A percentile compares a stretch with the other conserved stretches of the same genome.
Evolutionary conservation across 2,329 filamentous ascomycete genomes (phyloP).

Genomic region (Aspergillus pseudoglaucus): DNA sequence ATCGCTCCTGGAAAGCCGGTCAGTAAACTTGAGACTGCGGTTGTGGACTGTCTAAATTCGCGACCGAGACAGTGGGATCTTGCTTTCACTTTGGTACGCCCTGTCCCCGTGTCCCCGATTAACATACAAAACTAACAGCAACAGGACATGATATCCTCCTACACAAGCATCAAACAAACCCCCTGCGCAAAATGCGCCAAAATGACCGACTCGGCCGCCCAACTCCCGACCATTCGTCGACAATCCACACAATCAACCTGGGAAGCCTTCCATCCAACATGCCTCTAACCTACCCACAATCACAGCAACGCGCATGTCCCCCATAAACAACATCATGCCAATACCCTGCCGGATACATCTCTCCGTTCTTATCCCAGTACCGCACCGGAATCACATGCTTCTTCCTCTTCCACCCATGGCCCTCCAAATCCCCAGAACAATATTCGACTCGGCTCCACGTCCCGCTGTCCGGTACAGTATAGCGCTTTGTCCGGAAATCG

Average conservation of each 20-base stretch:
- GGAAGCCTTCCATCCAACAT: slow-evolving; percentile 30
- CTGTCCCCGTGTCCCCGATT: not conserved
- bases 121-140: slow-evolving; percentile 2
- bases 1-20: slow-evolving; percentile 15
- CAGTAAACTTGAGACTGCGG: slow-evolving; percentile 29
- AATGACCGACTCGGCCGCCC: slow-evolving; percentile 32
- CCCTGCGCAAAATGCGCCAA: slow-evolving; percentile 34
- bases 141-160: slow-evolving; percentile 39
- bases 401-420: slow-evolving; percentile 1
- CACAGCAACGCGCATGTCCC: not conserved
- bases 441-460: slow-evolving; percentile 28
- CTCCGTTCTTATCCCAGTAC: slow-evolving; percentile 20
- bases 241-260: slow-evolving; percentile 19
- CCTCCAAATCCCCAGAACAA: slow-evolving; percentile 12
- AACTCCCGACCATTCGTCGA: slow-evolving; percentile 34
- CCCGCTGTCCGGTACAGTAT: slow-evolving; percentile 19
- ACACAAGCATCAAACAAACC: slow-evolving; percentile 33
- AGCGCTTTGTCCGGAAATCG: slow-evolving; percentile 27
- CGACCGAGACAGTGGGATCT: slow-evolving; percentile 35
- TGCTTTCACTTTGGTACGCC: slow-evolving; percentile 32
- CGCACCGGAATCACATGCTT: slow-evolving; percentile 18
- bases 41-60: slow-evolving; percentile 30
- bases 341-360: slow-evolving; percentile 11
- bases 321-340: slow-evolving; percentile 22
- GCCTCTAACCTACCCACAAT: slow-evolving; percentile 13